Conservation (phyloP, 2,329 filamentous ascomycete species). For the Penicillium sp. region DNA sequence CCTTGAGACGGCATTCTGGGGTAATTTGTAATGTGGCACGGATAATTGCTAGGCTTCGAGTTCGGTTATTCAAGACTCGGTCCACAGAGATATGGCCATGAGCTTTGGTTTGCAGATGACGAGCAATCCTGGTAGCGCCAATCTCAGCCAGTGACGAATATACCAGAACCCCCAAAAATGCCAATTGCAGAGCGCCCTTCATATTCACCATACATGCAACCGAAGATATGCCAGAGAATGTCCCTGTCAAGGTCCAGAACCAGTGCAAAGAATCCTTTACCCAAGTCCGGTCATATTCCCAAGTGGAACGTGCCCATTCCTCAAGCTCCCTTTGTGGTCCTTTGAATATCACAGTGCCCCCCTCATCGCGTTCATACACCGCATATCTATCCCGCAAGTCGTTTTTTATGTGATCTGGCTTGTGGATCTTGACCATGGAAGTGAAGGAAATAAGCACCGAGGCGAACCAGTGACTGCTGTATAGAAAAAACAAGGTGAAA, state of each 20-base stretch:
- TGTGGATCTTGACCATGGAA: conserved; percentile 24
- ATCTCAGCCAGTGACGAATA: conserved; percentile 10
- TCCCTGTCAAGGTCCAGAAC: conserved; percentile 31
- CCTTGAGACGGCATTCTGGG: not conserved
- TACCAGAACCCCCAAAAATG: conserved; percentile 29
- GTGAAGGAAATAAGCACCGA: conserved; percentile 27
- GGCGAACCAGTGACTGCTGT: conserved; percentile 31
- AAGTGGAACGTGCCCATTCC: conserved; percentile 32
- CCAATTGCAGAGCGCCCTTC: conserved; percentile 32
- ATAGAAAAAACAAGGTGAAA: conserved; percentile 31
- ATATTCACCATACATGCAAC: conserved; percentile 41
- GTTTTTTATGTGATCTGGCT: not conserved
- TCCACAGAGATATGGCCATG: not conserved
- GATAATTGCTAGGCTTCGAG: not conserved
- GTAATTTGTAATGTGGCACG: not conserved
- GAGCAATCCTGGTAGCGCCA: not conserved
- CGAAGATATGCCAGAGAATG: conserved; percentile 28
- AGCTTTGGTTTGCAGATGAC: not conserved
- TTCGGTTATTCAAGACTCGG: not conserved
- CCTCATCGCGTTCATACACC: conserved; percentile 33
- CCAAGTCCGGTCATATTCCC: conserved; percentile 26
- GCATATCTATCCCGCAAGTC: conserved; percentile 25
- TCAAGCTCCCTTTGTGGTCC: conserved; percentile 30
- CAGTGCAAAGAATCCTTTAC: conserved; percentile 28
- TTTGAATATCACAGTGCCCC: conserved; percentile 37